phyloP scores from a whole-genome alignment of 1,139 yeast genomes.

The Lodderomyces theae region DNA sequence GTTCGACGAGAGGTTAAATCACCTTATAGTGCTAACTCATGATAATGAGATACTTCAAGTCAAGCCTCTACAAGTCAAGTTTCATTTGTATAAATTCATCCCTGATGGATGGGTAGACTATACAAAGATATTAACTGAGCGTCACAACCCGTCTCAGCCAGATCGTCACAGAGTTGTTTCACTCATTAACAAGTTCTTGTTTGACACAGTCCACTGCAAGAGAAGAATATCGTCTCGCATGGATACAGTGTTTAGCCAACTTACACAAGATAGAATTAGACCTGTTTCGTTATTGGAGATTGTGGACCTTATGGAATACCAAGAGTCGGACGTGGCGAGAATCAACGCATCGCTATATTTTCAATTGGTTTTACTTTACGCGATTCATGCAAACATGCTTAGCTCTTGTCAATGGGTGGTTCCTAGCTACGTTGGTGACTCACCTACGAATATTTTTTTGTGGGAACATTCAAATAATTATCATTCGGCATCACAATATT shows the following conservation, averaged over 20 bases:
- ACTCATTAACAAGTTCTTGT: conserved; percentile 21
- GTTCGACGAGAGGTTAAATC: conserved; percentile 35
- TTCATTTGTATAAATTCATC: conserved; percentile 28
- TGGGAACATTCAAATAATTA: conserved; percentile 28
- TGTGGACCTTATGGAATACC: conserved; percentile 22
- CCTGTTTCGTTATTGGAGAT: conserved; percentile 23
- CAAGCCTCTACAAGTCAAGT: conserved; percentile 24
- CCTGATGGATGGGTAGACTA: conserved; percentile 17
- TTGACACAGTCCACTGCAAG: conserved; percentile 14
- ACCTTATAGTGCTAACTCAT: conserved; percentile 29
- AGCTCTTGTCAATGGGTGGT: conserved; percentile 30
- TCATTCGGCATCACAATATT: conserved; percentile 21
- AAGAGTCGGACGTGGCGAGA: conserved; percentile 14
- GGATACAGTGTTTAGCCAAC: conserved; percentile 26
- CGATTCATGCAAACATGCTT: conserved; percentile 27
- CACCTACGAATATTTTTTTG: conserved; percentile 22
- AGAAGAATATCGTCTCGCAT: conserved; percentile 16
- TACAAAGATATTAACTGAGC: conserved; percentile 21
- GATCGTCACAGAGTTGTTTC: conserved; percentile 21
- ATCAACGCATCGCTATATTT: conserved; percentile 24
- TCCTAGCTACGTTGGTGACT: conserved; percentile 15
- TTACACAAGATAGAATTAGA: conserved; percentile 17
- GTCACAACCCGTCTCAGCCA: conserved; percentile 20
- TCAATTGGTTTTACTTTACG: conserved; percentile 29
- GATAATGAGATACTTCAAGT: conserved; percentile 29